Evolutionary conservation across 2,329 filamentous ascomycete species (phyloP).

Genomic region (Domatiomyces catenatus): DNA sequence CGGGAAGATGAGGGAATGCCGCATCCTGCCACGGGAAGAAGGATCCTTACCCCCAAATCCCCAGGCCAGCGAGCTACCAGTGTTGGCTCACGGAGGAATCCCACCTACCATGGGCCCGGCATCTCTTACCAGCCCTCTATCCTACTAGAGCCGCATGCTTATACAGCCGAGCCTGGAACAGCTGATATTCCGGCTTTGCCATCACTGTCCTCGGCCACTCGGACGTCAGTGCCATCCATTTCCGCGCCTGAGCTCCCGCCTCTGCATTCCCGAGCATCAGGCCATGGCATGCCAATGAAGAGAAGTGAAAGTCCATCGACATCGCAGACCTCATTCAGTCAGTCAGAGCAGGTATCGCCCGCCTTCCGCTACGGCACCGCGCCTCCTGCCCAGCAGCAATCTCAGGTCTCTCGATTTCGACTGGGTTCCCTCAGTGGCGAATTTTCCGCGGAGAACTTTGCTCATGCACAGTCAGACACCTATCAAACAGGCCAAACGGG

Average conservation of each 20-base stretch:
- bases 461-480: slow-evolving; percentile 10
- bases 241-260: neutral
- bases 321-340: slow-evolving; percentile 6
- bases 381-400: slow-evolving; percentile 4
- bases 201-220: slow-evolving; percentile 21
- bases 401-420: slow-evolving; percentile 4
- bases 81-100: slow-evolving; percentile 28
- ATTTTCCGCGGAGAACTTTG: slow-evolving; percentile 5
- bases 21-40: slow-evolving; percentile 20
- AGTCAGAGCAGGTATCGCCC: slow-evolving; percentile 8
- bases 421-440: slow-evolving; percentile 4
- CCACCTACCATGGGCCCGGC: slow-evolving; percentile 31
- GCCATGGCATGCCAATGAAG: neutral
- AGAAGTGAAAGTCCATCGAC: slow-evolving; percentile 5
- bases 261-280: neutral
- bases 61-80: slow-evolving; percentile 38
- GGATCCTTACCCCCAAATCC: slow-evolving; percentile 44
- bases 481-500: slow-evolving; percentile 15
- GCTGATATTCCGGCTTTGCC: slow-evolving; percentile 33
- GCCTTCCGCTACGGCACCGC: slow-evolving; percentile 6
- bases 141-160: slow-evolving; percentile 27
- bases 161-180: slow-evolving; percentile 28
- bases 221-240: neutral
- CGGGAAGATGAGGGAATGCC: slow-evolving; percentile 5
- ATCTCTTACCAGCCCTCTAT: slow-evolving; percentile 36